Conservation (phyloP, 169 alveolate species). For the Perkinsus olseni region DNA sequence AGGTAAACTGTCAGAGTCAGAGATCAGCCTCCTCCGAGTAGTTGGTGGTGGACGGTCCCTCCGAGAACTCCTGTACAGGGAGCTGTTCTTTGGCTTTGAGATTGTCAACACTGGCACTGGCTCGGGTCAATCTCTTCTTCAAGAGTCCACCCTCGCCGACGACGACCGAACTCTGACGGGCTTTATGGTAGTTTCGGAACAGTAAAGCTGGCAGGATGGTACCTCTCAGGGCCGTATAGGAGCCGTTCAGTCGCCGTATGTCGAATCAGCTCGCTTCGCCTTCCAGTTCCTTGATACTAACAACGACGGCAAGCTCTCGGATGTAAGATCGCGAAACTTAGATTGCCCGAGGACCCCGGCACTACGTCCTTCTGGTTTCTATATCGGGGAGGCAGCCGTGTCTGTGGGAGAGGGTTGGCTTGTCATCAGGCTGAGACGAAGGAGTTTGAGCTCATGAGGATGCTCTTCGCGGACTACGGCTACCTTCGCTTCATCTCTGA, state of each 20-base stretch:
- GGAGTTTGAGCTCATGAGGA: background rate
- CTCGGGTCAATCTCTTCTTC: background rate
- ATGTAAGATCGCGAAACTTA: too few species aligned
- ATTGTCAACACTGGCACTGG: background rate
- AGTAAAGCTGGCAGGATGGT: background rate
- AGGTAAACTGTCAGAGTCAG: background rate
- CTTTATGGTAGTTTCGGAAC: background rate
- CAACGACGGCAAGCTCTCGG: background rate
- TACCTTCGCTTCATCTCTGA: background rate
- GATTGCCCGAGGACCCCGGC: too few species aligned
- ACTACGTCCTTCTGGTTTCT: too few species aligned
- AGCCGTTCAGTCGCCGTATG: background rate
- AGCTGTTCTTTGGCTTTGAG: background rate
- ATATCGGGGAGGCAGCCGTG: background rate
- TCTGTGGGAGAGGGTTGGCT: background rate
- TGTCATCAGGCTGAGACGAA: background rate
- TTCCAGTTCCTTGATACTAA: background rate
- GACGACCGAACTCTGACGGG: background rate
- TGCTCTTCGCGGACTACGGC: background rate
- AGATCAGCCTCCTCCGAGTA: background rate
- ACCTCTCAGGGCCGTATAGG: background rate
- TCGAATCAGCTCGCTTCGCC: background rate
- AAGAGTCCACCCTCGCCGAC: background rate
- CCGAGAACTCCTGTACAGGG: background rate
- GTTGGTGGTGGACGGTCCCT: background rate